Evolutionary conservation across 306 rosid genomes (phyloP).

Genomic region (Lithocarpus polystachyus): DNA sequence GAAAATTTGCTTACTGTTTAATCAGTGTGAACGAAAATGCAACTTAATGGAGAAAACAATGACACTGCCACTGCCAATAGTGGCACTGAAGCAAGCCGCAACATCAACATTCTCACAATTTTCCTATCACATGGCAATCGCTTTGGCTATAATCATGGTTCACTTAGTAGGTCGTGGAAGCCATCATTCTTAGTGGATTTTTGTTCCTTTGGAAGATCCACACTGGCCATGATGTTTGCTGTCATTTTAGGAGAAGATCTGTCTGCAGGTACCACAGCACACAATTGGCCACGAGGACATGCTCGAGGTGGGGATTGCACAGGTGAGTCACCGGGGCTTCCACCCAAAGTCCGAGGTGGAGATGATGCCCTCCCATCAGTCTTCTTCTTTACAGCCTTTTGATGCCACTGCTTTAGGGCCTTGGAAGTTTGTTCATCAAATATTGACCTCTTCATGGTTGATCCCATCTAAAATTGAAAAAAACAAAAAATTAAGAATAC

Average conservation of each 20-base stretch:
- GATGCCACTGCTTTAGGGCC: constrained; percentile 77
- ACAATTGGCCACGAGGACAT: not conserved
- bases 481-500: not conserved
- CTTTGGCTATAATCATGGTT: constrained; percentile 13
- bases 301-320: not conserved
- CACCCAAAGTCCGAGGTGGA: constrained; percentile 33
- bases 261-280: constrained; percentile 6
- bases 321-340: constrained; percentile 26
- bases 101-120: not conserved
- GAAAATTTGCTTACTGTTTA: too few species aligned
- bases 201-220: constrained; percentile 17
- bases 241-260: not conserved
- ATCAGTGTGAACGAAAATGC: too few species aligned
- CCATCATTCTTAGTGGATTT: not conserved
- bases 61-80: constrained; percentile 19
- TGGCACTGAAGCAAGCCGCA: not conserved
- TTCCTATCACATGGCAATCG: not conserved
- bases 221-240: constrained; percentile 20
- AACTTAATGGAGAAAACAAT: too few species aligned
- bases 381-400: constrained; percentile 66
- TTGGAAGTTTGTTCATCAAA: constrained; percentile 90
- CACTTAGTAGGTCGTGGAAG: constrained; percentile 33
- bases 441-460: constrained; percentile 91
- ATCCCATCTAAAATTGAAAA: constrained; percentile 68
- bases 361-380: constrained; percentile 22